Evolutionary conservation across 75 land plant species (phyloP).

Genomic region (Ceratopteris richardii): DNA sequence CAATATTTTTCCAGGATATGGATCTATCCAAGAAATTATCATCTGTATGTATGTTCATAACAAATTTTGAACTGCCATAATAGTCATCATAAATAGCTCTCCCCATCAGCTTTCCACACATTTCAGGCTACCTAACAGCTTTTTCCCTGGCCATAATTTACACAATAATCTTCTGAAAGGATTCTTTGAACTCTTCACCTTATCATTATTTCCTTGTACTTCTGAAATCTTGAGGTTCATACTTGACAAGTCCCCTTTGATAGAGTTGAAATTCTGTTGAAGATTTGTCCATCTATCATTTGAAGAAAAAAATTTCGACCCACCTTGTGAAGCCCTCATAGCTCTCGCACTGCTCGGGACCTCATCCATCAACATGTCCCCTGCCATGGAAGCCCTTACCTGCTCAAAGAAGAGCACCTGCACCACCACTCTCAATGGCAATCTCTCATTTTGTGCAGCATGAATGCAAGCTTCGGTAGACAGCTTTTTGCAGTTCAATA

Average conservation of each 20-base stretch:
- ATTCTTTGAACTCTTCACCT: background rate
- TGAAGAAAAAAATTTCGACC: too few relatives aligned
- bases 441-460: slow-evolving; percentile 67
- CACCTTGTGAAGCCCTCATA: too few relatives aligned
- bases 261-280: background rate
- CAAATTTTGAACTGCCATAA: too few relatives aligned
- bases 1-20: too few relatives aligned
- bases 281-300: background rate
- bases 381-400: slow-evolving; percentile 34
- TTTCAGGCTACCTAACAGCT: background rate
- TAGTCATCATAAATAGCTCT: too few relatives aligned
- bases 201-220: background rate
- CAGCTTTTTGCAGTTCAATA: slow-evolving; percentile 64
- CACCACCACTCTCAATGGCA: slow-evolving; percentile 54
- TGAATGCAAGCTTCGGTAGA: slow-evolving; percentile 66
- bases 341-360: too few relatives aligned
- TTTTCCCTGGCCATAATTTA: slow-evolving; percentile 3
- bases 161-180: background rate
- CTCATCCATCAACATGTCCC: slow-evolving; percentile 1
- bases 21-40: too few relatives aligned
- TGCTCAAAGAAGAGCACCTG: slow-evolving; percentile 91
- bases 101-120: too few relatives aligned
- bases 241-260: slow-evolving; percentile 7
- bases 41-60: too few relatives aligned
- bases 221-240: slow-evolving; percentile 8